Evolutionary conservation across 306 rosid genomes (phyloP).

Genomic region (Rosa lucieae): DNA sequence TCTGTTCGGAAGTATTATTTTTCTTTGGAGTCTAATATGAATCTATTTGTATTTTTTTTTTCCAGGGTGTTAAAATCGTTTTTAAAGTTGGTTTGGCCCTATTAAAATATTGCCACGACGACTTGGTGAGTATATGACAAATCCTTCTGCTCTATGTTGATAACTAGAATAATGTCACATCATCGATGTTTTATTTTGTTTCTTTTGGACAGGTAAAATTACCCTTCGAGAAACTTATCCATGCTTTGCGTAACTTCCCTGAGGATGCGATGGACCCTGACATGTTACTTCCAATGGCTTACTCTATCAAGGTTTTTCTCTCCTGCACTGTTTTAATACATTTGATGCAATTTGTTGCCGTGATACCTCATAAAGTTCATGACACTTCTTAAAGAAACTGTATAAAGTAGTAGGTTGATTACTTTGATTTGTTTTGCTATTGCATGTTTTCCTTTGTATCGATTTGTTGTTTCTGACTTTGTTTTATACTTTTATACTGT

Average conservation of each 20-base stretch:
- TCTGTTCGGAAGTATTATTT: slow-evolving; percentile 19
- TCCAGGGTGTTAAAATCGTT: slow-evolving; percentile 90
- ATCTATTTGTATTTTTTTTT: neutral
- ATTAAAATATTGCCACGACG: slow-evolving; percentile 90
- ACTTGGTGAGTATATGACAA: slow-evolving; percentile 67
- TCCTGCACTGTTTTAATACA: slow-evolving; percentile 16
- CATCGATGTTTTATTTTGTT: slow-evolving; percentile 16
- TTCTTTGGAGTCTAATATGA: slow-evolving; percentile 9
- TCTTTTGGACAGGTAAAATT: slow-evolving; percentile 59
- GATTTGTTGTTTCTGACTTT: neutral
- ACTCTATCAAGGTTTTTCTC: slow-evolving; percentile 77
- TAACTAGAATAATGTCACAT: slow-evolving; percentile 11
- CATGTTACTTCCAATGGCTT: slow-evolving; percentile 78
- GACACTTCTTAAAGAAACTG: neutral
- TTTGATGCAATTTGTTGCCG: neutral
- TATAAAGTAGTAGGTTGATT: neutral
- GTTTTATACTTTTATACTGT: neutral
- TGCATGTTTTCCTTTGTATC: neutral
- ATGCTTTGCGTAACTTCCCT: slow-evolving; percentile 90
- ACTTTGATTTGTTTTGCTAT: neutral
- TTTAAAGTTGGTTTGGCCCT: slow-evolving; percentile 94
- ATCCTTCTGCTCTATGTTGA: slow-evolving; percentile 19
- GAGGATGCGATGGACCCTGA: slow-evolving; percentile 93
- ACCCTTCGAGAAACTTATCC: slow-evolving; percentile 96
- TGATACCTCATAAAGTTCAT: neutral